A percentile compares a stretch with the other conserved stretches of the same genome.
Evolutionary conservation across 108 stramenopile species (phyloP).

Genomic region (Epithemia pelagica): DNA sequence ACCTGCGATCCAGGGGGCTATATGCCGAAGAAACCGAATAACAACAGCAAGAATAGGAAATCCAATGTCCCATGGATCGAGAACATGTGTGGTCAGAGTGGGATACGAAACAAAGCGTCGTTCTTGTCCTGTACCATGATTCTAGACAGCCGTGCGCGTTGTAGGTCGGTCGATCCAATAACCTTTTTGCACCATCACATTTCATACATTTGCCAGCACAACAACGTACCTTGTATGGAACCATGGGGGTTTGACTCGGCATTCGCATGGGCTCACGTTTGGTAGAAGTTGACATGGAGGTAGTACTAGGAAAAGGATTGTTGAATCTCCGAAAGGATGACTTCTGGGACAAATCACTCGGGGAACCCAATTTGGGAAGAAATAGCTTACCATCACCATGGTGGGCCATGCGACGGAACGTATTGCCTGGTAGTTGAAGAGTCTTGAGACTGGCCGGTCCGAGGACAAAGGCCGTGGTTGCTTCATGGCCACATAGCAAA

Average conservation of each 20-base stretch:
- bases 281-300: background rate
- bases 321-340: background rate
- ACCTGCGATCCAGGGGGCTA: conserved; percentile 62
- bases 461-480: too few species aligned
- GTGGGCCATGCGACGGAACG: too few species aligned
- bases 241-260: conserved; percentile 78
- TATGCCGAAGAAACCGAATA: conserved; percentile 1
- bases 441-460: too few species aligned
- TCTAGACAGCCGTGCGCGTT: too few species aligned
- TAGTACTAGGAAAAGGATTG: too few species aligned
- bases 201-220: conserved; percentile 1
- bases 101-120: too few species aligned
- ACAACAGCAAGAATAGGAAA: background rate
- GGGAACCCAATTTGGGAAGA: too few species aligned
- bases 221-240: conserved; percentile 65
- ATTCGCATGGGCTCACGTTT: conserved; percentile 57
- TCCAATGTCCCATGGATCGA: background rate
- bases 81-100: background rate
- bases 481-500: too few species aligned
- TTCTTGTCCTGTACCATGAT: background rate
- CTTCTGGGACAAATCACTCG: background rate
- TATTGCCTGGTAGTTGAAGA: too few species aligned
- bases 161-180: too few species aligned
- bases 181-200: too few species aligned
- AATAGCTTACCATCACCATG: too few species aligned